Evolutionary conservation across 768 basidiomycete species (phyloP), one percentile per base, ranked within the genome.

Genomic region (Rhizopogon vesiculosus): DNA sequence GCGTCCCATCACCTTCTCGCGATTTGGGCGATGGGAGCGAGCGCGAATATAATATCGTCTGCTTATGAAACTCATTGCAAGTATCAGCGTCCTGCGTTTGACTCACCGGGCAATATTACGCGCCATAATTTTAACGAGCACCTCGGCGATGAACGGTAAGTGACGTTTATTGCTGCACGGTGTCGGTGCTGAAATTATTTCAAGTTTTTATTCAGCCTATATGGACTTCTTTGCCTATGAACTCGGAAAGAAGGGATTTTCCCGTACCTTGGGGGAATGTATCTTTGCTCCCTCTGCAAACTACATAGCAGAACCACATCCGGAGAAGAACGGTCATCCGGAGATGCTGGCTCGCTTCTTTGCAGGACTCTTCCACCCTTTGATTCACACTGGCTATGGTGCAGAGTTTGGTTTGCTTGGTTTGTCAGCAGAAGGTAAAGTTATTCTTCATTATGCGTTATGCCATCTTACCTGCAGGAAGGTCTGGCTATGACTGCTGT

Each of bases 351-450:
- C 73, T 43, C 78, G 86, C 10, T 77, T 84, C 58, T 39, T 85
- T 15, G 74, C 74, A 1, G 85, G 83, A 2, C 62, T 86, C 7
- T 28, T 89, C 5, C 87, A 90, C 61, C 82, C 87, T 0, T 54
- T 87, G 41, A 87, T 89, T 44, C 84, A 88, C 60, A 60, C 71
- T 3, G 86, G 84, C 13, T 80, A 81, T 65, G 86, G 85, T 3
- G 66, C 78, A 3, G 87, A 89, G 64, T 87, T 87, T 56, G 73
- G 76, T 13, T 55, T 85, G 19, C 76, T 80, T 7, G 87, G 85
- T 0, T 66, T 86, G 45, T 66, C 81, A 2, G 81, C 80, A 1
- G 86, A 89, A 73, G 87, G 87, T 86, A 52, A 22, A 59, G 31
- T 31, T 35, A 7, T 7, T 55, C 57, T 81, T 16, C 78, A 79